These are phyloP conservation scores for Alternaria panax DNA, from an alignment of 2,329 filamentous ascomycete species.

Conservation along the genomic window DNA sequence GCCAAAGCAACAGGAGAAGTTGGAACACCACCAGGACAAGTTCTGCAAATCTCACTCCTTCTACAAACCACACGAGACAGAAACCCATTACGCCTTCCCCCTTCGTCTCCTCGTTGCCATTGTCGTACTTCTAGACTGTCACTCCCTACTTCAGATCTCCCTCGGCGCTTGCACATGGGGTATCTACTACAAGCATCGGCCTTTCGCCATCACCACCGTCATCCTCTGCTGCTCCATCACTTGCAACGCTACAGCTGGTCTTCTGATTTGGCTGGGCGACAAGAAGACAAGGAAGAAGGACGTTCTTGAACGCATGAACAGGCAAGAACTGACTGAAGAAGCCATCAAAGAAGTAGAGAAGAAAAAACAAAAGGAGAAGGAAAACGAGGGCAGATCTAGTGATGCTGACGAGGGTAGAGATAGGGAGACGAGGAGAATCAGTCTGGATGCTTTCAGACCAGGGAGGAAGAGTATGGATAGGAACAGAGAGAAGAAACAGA, in stretches of 20 bases:
- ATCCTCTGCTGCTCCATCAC: conserved; percentile 82
- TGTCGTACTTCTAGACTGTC: conserved; percentile 79
- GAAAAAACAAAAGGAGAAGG: conserved; percentile 52
- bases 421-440: conserved; percentile 28
- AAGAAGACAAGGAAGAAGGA: conserved; percentile 84
- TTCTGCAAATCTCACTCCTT: conserved; percentile 85
- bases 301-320: conserved; percentile 76
- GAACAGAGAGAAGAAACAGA: neutral
- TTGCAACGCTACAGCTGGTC: conserved; percentile 77
- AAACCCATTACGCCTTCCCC: conserved; percentile 81
- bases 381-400: conserved; percentile 29
- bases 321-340: conserved; percentile 75
- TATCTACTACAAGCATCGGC: conserved; percentile 73
- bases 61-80: conserved; percentile 87
- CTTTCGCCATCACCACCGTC: conserved; percentile 76
- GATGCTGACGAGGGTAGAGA: conserved; percentile 17
- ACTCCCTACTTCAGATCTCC: conserved; percentile 80
- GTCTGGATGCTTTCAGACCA: conserved; percentile 23
- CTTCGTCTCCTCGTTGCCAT: conserved; percentile 76
- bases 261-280: conserved; percentile 80
- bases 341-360: conserved; percentile 66
- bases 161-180: conserved; percentile 81
- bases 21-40: conserved; percentile 80
- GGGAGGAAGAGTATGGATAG: neutral
- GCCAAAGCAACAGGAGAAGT: conserved; percentile 68